Base-by-base conservation (phyloP, 345 rosid genomes). In the Viola odorata region DNA sequence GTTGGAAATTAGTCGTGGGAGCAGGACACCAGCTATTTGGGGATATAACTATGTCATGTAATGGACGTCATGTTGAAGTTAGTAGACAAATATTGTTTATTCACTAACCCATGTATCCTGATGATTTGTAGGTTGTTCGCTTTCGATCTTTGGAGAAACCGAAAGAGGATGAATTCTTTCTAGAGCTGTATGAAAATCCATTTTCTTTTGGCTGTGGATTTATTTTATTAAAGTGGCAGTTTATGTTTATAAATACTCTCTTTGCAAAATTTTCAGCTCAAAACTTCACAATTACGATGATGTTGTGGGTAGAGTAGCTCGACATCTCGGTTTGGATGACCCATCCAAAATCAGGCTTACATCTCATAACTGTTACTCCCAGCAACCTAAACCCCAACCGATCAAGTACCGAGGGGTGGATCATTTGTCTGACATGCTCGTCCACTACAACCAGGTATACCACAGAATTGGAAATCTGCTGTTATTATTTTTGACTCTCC, bases 351-450 rank as follows among this genome's bases (percentile, higher is more conserved):
- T 94, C 60, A 83, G 99, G 83, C 91, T 94, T 49, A 94, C 99
- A 44, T 79, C 99, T 77, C 99, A 94, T 75, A 94, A 94, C 75
- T 94, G 97, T 79, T 88, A 94, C 77, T 90, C 97, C 48, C 99
- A 88, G 78, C 99, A 94, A 78, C 97, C 99, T 57, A 94, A 94
- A 75, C 96, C 99, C 55, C 91, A 85, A 69, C 89, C 97, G 14
- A 85, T 94, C 45, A 90, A 86, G 74, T 90, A 82, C 75, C 91
- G 82, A 58, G 99, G 99, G 69, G 84, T 88, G 56, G 91, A 88
- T 63, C 95, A 75, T 82, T 79, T 94, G 71, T 79, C 89, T 58
- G 96, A 91, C 63, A 95, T 95, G 97, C 70, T 91, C 70, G 82
- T 82, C 60, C 96, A 95, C 78, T 85, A 88, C 79, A 91, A 95